These are phyloP conservation scores for Gossypium lobatum DNA, from an alignment of 441 rosid genomes.

Conservation along the genomic window DNA sequence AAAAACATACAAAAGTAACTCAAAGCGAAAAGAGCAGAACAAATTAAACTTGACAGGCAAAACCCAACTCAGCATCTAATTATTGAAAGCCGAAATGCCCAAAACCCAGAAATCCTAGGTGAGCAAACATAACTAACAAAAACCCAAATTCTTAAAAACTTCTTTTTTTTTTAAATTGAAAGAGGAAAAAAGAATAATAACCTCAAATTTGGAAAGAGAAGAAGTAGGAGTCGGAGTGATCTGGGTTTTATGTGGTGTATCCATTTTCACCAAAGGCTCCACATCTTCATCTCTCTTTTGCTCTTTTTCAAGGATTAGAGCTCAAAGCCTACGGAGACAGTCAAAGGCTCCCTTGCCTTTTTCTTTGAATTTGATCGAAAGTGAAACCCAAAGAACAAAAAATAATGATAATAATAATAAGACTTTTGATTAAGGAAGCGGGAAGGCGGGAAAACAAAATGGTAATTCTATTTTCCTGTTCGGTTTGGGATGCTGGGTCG, in stretches of 20 bases:
- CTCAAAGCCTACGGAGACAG: not conserved
- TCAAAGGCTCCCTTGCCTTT: not conserved
- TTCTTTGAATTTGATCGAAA: not conserved
- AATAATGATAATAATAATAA: not conserved
- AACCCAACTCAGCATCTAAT: not conserved
- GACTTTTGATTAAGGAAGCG: not conserved
- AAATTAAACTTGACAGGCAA: not conserved
- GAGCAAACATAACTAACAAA: not conserved
- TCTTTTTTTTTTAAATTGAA: not conserved
- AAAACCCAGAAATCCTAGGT: not conserved
- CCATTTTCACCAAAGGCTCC: slow-evolving; percentile 27
- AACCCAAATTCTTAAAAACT: not conserved
- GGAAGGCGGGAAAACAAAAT: slow-evolving; percentile 12
- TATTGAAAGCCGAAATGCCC: not conserved
- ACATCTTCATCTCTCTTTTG: not conserved
- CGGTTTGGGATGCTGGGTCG: not conserved
- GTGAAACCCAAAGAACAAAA: not conserved
- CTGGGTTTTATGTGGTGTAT: slow-evolving; percentile 49
- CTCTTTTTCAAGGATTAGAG: not conserved
- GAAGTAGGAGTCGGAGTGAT: slow-evolving; percentile 21
- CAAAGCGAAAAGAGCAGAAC: not conserved
- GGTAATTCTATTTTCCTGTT: not conserved
- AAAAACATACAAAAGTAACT: slow-evolving; percentile 1
- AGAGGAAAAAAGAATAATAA: slow-evolving; percentile 7
- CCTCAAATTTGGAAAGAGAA: slow-evolving; percentile 27